These are phyloP conservation scores for Fraxinus albicans DNA, from an alignment of 305 asterid genomes.

Conservation along the genomic window DNA sequence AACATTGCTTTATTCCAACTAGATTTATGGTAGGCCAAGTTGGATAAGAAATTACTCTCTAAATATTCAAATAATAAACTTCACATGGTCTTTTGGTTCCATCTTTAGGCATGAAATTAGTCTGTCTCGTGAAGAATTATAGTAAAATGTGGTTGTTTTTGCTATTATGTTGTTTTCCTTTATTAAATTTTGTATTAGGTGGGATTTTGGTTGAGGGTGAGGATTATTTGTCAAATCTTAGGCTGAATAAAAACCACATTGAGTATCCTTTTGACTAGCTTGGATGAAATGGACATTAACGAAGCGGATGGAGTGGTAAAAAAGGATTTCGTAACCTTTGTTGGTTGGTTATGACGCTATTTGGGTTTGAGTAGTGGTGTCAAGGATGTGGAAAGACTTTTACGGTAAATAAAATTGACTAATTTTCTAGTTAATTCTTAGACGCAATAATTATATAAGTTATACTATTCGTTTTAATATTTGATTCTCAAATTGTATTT, in stretches of 20 bases:
- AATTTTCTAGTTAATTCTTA: background rate
- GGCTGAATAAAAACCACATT: constrained; percentile 6
- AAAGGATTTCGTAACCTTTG: background rate
- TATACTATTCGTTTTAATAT: too few species aligned
- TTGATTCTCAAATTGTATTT: too few species aligned
- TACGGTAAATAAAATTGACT: background rate
- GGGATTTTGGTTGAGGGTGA: constrained; percentile 58
- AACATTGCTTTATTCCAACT: constrained; percentile 16
- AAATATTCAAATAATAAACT: constrained; percentile 19
- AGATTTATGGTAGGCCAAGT: constrained; percentile 6
- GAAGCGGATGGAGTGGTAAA: background rate
- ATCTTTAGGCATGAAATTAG: constrained; percentile 17
- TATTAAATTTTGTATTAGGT: constrained; percentile 63
- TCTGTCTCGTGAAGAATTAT: background rate
- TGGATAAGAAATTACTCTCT: constrained; percentile 17
- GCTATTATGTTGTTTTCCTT: constrained; percentile 45
- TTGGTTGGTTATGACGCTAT: background rate
- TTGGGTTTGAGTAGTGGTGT: too few species aligned
- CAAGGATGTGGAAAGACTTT: background rate
- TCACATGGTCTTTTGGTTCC: constrained; percentile 50
- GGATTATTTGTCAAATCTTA: constrained; percentile 28
- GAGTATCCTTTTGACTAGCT: constrained; percentile 23
- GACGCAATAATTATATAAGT: too few species aligned
- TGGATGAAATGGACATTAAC: constrained; percentile 16
- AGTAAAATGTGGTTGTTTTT: constrained; percentile 36